These are phyloP conservation scores for Dichotomocladium elegans DNA, from an alignment of 371 early-diverging fungal genomes.

Conservation along the genomic window DNA sequence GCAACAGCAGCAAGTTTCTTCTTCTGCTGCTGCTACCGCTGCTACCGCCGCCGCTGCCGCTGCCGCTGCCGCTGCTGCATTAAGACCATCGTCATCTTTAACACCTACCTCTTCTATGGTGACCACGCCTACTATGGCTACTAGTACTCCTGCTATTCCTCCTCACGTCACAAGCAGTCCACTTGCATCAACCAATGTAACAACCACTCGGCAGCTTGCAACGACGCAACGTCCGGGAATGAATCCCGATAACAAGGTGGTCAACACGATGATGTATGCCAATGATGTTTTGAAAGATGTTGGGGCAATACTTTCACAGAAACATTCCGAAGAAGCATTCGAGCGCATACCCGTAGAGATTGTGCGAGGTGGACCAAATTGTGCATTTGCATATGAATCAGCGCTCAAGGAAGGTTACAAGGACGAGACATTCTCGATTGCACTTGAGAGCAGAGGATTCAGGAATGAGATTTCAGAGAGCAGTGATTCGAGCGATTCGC, in stretches of 20 bases:
- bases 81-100: background rate
- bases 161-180: background rate
- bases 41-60: slow-evolving; percentile 5
- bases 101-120: background rate
- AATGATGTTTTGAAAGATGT: slow-evolving; percentile 38
- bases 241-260: slow-evolving; percentile 27
- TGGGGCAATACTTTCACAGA: slow-evolving; percentile 12
- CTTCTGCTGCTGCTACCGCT: too few relatives aligned
- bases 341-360: background rate
- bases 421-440: slow-evolving; percentile 19
- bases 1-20: too few relatives aligned
- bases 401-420: slow-evolving; percentile 37
- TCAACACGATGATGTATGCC: slow-evolving; percentile 25
- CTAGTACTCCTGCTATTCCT: background rate
- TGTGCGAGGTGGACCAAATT: background rate
- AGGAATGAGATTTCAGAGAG: background rate
- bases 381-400: slow-evolving; percentile 12
- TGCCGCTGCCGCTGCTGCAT: slow-evolving; percentile 33
- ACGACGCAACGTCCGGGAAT: slow-evolving; percentile 23
- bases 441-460: background rate
- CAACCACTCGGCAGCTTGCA: background rate
- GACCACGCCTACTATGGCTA: background rate
- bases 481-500: background rate
- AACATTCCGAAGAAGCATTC: background rate
- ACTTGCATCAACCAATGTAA: background rate